These are phyloP conservation scores for Ormosia semicastrata DNA, from an alignment of 306 rosid genomes.

Conservation along the genomic window DNA sequence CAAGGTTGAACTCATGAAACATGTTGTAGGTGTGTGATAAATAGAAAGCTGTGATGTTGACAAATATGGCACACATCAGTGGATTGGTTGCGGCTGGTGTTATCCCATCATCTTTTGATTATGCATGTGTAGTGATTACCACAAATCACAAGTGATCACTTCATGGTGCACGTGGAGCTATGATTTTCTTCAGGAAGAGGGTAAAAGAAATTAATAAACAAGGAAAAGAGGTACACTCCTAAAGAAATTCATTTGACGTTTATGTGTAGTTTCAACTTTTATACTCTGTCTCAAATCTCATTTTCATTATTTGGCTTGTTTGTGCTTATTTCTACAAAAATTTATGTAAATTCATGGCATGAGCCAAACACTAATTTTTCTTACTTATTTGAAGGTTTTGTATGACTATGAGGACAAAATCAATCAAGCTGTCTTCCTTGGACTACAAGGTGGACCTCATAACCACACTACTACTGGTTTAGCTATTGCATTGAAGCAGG, in stretches of 20 bases:
- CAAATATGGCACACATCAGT: no score
- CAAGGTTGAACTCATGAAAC: conserved; percentile 20
- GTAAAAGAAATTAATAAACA: conserved; percentile 77
- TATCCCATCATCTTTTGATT: conserved; percentile 90
- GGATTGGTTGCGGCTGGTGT: conserved; percentile 95
- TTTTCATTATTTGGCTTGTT: not conserved
- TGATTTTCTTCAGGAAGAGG: conserved; percentile 94
- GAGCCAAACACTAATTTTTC: no score
- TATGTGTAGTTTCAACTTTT: not conserved
- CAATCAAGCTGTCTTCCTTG: no score
- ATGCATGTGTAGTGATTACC: conserved; percentile 91
- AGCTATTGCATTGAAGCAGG: no score
- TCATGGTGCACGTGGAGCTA: conserved; percentile 97
- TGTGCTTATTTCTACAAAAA: not conserved
- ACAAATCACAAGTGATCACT: conserved; percentile 97
- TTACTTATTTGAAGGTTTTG: no score
- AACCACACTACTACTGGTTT: no score
- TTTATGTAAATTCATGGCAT: no score
- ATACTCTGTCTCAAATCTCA: not conserved
- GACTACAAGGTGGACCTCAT: no score
- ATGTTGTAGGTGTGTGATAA: conserved; percentile 75
- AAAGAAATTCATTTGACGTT: no score
- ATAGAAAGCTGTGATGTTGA: conserved; percentile 80
- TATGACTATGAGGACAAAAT: no score
- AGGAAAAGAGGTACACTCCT: conserved; percentile 63